Percentiles rank a stretch among this genome's conserved stretches.
These are phyloP conservation scores for Casuarina glauca DNA, from an alignment of 306 rosid species.

Conservation along the genomic window DNA sequence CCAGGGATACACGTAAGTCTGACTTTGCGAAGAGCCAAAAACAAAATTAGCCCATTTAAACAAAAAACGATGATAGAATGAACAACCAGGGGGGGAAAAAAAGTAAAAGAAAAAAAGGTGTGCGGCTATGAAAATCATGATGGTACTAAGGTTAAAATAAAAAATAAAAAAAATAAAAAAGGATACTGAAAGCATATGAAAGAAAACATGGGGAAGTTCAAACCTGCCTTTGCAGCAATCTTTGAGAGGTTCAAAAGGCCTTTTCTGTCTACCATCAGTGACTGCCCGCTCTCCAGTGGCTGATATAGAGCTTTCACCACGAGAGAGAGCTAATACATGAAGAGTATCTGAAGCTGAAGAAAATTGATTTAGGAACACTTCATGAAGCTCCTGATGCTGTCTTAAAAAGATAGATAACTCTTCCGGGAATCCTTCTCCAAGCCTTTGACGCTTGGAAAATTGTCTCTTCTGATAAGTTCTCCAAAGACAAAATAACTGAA, in stretches of 20 bases:
- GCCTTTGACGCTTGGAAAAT: slow-evolving; percentile 80
- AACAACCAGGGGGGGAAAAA: neutral
- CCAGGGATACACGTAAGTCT: neutral
- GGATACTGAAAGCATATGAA: neutral
- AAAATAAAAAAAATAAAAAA: neutral
- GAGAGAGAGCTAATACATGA: slow-evolving; percentile 76
- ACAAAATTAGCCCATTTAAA: slow-evolving; percentile 10
- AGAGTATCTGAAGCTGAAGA: slow-evolving; percentile 86
- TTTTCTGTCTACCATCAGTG: slow-evolving; percentile 61
- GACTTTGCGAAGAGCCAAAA: no score
- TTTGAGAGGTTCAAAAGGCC: slow-evolving; percentile 81
- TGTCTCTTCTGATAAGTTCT: slow-evolving; percentile 72
- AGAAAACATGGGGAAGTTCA: slow-evolving; percentile 3
- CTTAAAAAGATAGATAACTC: slow-evolving; percentile 74
- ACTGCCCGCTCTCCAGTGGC: slow-evolving; percentile 56
- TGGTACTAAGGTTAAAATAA: neutral
- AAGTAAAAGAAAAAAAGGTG: slow-evolving; percentile 8
- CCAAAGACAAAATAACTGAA: slow-evolving; percentile 77
- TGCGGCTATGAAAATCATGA: slow-evolving; percentile 14
- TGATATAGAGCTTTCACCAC: slow-evolving; percentile 41
- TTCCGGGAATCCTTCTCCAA: slow-evolving; percentile 94
- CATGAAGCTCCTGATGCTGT: slow-evolving; percentile 82
- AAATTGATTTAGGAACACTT: slow-evolving; percentile 83
- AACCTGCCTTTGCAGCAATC: slow-evolving; percentile 92
- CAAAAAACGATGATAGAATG: slow-evolving; percentile 16